phyloP scores from a whole-genome alignment of 2,329 filamentous ascomycete genomes.

The Penicillium sp. region DNA sequence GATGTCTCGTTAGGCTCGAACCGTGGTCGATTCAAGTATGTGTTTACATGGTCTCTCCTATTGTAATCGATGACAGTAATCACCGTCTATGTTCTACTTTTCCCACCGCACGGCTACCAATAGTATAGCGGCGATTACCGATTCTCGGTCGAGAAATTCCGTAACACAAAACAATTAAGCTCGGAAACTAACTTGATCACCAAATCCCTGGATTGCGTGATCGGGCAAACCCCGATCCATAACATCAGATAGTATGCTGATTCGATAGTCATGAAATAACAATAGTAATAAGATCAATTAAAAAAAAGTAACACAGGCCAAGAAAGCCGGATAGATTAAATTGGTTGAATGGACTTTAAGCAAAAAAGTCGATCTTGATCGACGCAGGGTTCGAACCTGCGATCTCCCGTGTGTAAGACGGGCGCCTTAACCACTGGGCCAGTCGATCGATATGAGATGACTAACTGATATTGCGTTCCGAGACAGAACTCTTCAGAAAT shows the following conservation, averaged over 20 bases:
- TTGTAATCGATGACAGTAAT: neutral
- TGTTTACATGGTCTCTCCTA: neutral
- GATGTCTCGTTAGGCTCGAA: neutral
- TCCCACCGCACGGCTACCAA: conserved; percentile 11
- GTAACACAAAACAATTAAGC: neutral
- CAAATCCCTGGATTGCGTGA: conserved; percentile 3
- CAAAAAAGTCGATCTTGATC: conserved; percentile 17
- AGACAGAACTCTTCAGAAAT: no score
- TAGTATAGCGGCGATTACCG: conserved; percentile 17
- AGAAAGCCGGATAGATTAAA: neutral
- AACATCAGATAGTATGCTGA: neutral
- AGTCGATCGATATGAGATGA: conserved; percentile 16
- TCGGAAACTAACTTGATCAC: neutral
- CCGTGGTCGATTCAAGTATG: neutral
- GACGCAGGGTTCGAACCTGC: conserved; percentile 27
- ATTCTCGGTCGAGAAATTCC: conserved; percentile 11
- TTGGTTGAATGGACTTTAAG: neutral
- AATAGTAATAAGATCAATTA: neutral
- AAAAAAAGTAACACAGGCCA: conserved; percentile 1
- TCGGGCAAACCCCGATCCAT: neutral
- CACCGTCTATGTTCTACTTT: neutral
- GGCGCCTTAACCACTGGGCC: conserved; percentile 25
- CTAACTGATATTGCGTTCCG: neutral
- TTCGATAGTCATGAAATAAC: neutral
- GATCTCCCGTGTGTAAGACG: conserved; percentile 26